Conservation (phyloP, 73 alveolate species). For the Paramecium bursaria region DNA sequence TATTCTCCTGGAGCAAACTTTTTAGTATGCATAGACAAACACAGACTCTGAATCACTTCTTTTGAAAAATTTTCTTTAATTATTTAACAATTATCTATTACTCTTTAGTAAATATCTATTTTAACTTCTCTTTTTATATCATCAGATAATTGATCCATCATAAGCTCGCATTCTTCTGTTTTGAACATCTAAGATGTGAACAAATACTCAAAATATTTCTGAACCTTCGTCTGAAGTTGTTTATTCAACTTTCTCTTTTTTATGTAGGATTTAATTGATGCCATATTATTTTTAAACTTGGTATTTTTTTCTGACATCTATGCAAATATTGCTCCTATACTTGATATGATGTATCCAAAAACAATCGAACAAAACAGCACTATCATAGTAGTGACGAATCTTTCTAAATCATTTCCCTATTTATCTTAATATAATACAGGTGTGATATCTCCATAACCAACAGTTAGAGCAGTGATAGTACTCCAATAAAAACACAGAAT, state of each 20-base stretch:
- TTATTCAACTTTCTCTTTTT: slow-evolving; percentile 32
- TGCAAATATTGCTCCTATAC: slow-evolving; percentile 21
- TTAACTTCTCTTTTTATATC: background rate
- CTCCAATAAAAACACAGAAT: no score
- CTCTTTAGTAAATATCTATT: background rate
- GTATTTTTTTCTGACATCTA: background rate
- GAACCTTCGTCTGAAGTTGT: slow-evolving; percentile 27
- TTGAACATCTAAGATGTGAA: background rate
- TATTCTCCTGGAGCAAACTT: background rate
- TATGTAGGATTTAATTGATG: background rate
- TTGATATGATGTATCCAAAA: slow-evolving; percentile 10
- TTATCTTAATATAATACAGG: no score
- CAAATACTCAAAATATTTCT: slow-evolving; percentile 43
- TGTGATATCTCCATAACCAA: no score
- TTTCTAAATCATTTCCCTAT: background rate
- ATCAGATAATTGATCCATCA: background rate
- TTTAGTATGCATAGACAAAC: background rate
- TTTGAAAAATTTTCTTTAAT: no score
- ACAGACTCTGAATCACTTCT: no score
- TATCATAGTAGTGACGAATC: background rate
- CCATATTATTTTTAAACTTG: slow-evolving; percentile 15
- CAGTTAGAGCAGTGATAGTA: no score
- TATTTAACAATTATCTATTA: background rate
- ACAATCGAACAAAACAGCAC: slow-evolving; percentile 8
- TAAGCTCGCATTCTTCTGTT: background rate